Conservation (phyloP, 1,139 yeast species). For the Diutina ranongensis region DNA sequence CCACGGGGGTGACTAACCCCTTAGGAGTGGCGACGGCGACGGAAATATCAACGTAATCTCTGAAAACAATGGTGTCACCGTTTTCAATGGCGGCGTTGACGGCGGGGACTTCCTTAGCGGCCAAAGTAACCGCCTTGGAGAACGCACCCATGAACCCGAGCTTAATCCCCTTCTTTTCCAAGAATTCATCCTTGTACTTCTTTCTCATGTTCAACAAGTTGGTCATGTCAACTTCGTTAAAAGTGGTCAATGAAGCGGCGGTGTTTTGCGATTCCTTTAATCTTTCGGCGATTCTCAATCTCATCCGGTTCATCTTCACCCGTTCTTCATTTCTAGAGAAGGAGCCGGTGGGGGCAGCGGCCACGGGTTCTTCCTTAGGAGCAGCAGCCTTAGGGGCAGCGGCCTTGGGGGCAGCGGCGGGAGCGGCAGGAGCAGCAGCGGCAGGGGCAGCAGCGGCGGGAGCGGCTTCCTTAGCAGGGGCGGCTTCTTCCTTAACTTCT, state of each 20-base stretch:
- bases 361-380: conserved; percentile 8
- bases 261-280: conserved; percentile 98
- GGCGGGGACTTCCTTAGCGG: conserved; percentile 91
- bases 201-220: conserved; percentile 90
- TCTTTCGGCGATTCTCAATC: conserved; percentile 97
- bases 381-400: conserved; percentile 11
- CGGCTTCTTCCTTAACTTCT: conserved; percentile 13
- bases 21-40: conserved; percentile 99
- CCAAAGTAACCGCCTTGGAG: conserved; percentile 86
- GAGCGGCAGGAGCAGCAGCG: conserved; percentile 14
- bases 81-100: conserved; percentile 92
- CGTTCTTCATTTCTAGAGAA: conserved; percentile 81
- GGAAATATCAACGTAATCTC: conserved; percentile 93
- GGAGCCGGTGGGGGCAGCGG: conserved; percentile 35
- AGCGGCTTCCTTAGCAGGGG: too few relatives aligned
- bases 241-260: conserved; percentile 95
- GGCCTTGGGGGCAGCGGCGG: conserved; percentile 11
- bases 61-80: conserved; percentile 86
- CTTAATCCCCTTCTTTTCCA: conserved; percentile 89
- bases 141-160: conserved; percentile 99
- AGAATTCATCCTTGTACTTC: conserved; percentile 89
- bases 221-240: conserved; percentile 97
- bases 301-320: conserved; percentile 99
- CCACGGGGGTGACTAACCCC: conserved; percentile 97
- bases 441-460: conserved; percentile 14